Base-by-base conservation (phyloP, 225 moss, liverwort and hornwort genomes). In the Physcomitrium patens region DNA sequence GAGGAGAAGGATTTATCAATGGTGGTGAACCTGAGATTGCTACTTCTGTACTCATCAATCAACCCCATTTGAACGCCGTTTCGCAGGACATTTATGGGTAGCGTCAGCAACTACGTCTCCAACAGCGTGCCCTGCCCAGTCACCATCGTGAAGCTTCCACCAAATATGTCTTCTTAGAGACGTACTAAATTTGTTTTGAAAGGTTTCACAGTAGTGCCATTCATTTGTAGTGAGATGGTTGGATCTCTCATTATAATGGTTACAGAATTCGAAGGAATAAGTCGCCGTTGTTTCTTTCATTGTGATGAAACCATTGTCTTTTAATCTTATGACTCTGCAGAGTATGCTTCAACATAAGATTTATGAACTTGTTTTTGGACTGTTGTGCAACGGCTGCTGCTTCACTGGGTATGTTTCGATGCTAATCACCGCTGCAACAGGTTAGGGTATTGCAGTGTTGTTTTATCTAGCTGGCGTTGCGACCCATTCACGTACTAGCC, bases 121-220 rank as follows among this genome's bases (percentile, higher is more conserved):
- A 90, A 91, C 81, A 93, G 82, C 65, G 93, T 85, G 46, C 83
- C 76, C 11, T 95, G 95, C 81, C 91, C 93, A 19, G 79, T 95
- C 56, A 91, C 92, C 41, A 92, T 95, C 42, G 95, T 95, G 57
- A 95, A 95, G 79, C 80, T 95, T 63, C 92, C 88, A 10, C 45
- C 68, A 9, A 50, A 69, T 64, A 0, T 50, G 11, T 0, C 72
- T 42, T 77, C 74, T 8, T 86, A 37, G 60, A 84, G 28, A 27
- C 26, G 26, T 15, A 18, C 66, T 62, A 44, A 41, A 37, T 18
- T 5, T 66, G 17, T 12, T 14, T 15, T 28, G 20, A 28, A 0
- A 10, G 18, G 57, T 10, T 19, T 16, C 51, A 7, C 10, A 10
- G n/a, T 15, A 3, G 12, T 58, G 44, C 65, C 58, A 51, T 70